A percentile compares a stretch with the other conserved stretches of the same genome.
Conservation (phyloP, 139 green algal species). For the Pseudopediastrum boryanum region DNA sequence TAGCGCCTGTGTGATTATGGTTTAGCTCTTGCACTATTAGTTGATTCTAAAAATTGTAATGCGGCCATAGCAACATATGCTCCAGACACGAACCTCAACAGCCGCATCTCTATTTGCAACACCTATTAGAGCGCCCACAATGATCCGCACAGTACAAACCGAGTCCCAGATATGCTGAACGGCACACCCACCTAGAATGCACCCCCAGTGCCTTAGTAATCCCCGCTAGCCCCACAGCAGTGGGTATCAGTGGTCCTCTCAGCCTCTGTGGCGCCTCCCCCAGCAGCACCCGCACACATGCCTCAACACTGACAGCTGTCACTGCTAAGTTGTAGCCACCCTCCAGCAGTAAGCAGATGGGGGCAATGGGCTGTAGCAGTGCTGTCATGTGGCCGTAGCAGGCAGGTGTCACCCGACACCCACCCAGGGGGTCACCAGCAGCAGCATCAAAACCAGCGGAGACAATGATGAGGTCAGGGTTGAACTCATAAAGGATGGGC, state of each 20-base stretch:
- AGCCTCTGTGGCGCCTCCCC: conserved; percentile 56
- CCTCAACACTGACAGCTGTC: conserved; percentile 66
- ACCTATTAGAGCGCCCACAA: neutral
- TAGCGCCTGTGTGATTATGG: neutral
- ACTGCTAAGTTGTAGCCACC: conserved; percentile 80
- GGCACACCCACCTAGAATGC: conserved; percentile 14
- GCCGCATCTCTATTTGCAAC: too few species aligned
- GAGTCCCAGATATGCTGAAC: neutral
- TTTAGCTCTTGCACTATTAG: neutral
- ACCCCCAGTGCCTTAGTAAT: conserved; percentile 3
- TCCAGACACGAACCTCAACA: neutral
- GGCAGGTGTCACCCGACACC: conserved; percentile 67
- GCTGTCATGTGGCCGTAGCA: conserved; percentile 72
- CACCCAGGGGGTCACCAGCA: conserved; percentile 67
- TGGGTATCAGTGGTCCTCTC: conserved; percentile 8
- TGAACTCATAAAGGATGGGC: conserved; percentile 74
- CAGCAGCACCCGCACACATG: conserved; percentile 72
- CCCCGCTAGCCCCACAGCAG: conserved; percentile 5
- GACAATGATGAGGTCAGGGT: conserved; percentile 74
- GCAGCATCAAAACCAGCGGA: conserved; percentile 81
- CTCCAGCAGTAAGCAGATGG: conserved; percentile 68
- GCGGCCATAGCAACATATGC: neutral
- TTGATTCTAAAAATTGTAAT: neutral
- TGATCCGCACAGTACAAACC: neutral
- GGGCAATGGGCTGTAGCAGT: conserved; percentile 64